These are phyloP conservation scores for Talaromyces sp. DNA, from an alignment of 2,329 filamentous ascomycete genomes.

Conservation along the genomic window DNA sequence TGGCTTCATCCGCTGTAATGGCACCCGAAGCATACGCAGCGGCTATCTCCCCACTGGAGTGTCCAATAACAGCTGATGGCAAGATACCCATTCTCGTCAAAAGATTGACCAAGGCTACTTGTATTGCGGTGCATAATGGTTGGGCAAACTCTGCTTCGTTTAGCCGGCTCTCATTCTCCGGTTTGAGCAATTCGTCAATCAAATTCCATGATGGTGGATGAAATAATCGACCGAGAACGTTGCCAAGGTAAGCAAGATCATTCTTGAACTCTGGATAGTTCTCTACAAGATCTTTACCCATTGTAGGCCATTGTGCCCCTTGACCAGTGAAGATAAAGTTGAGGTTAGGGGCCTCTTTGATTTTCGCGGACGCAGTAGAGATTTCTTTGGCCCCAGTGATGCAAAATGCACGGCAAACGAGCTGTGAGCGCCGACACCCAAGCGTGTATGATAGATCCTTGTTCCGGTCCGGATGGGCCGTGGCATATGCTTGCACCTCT, in stretches of 20 bases:
- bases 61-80: slow-evolving; percentile 34
- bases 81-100: neutral
- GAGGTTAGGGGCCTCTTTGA: neutral
- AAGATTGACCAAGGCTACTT: neutral
- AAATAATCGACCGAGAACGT: neutral
- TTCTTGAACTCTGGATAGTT: neutral
- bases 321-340: slow-evolving; percentile 33
- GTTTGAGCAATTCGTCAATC: neutral
- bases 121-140: neutral
- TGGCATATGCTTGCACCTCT: neutral
- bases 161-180: neutral
- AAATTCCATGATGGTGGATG: neutral
- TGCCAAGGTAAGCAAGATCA: neutral
- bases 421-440: neutral
- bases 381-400: neutral
- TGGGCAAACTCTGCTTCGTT: neutral
- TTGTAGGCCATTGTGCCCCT: slow-evolving; percentile 32
- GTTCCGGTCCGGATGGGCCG: neutral
- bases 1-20: neutral
- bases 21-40: slow-evolving; percentile 49
- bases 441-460: neutral
- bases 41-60: slow-evolving; percentile 52
- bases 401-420: neutral
- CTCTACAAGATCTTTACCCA: slow-evolving; percentile 27
- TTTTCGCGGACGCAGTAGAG: neutral